These are phyloP conservation scores for Chytriomyces sp. DNA, from an alignment of 192 early-diverging fungal species.

Conservation along the genomic window DNA sequence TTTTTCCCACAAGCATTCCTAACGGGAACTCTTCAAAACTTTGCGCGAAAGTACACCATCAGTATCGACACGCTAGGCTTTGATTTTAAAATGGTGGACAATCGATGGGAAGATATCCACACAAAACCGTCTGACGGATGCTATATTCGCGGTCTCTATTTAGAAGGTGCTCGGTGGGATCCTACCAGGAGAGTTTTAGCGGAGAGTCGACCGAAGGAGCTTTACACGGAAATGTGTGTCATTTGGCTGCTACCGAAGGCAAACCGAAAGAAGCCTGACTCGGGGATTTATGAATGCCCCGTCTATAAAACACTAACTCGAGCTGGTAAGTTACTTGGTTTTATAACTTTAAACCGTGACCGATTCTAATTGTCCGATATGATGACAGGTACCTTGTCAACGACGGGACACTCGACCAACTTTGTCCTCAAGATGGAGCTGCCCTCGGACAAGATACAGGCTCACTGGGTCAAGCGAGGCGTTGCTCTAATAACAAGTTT, in stretches of 20 bases:
- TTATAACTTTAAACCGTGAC: neutral
- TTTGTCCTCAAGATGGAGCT: slow-evolving; percentile 67
- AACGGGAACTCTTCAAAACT: slow-evolving; percentile 66
- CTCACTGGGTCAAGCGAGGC: slow-evolving; percentile 65
- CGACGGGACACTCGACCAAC: slow-evolving; percentile 68
- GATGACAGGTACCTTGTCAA: slow-evolving; percentile 57
- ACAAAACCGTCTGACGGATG: slow-evolving; percentile 60
- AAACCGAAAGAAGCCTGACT: slow-evolving; percentile 57
- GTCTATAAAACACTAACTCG: slow-evolving; percentile 66
- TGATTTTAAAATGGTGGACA: slow-evolving; percentile 64
- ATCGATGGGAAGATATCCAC: slow-evolving; percentile 56
- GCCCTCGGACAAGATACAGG: slow-evolving; percentile 54
- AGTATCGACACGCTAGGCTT: slow-evolving; percentile 62
- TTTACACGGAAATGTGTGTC: slow-evolving; percentile 66
- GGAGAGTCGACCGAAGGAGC: slow-evolving; percentile 61
- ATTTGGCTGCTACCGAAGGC: slow-evolving; percentile 64
- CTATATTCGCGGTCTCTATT: slow-evolving; percentile 64
- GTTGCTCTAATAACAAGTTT: slow-evolving; percentile 57
- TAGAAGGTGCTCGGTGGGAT: slow-evolving; percentile 69
- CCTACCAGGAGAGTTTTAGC: slow-evolving; percentile 41
- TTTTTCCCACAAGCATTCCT: slow-evolving; percentile 69
- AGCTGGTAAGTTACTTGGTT: slow-evolving; percentile 50
- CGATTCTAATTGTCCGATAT: neutral
- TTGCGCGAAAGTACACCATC: slow-evolving; percentile 63
- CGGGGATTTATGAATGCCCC: slow-evolving; percentile 64